Percentiles rank a stretch among this genome's conserved stretches.
Evolutionary conservation across 176 grass and related monocot species (phyloP).

Genomic region (Melocanna baccifera): DNA sequence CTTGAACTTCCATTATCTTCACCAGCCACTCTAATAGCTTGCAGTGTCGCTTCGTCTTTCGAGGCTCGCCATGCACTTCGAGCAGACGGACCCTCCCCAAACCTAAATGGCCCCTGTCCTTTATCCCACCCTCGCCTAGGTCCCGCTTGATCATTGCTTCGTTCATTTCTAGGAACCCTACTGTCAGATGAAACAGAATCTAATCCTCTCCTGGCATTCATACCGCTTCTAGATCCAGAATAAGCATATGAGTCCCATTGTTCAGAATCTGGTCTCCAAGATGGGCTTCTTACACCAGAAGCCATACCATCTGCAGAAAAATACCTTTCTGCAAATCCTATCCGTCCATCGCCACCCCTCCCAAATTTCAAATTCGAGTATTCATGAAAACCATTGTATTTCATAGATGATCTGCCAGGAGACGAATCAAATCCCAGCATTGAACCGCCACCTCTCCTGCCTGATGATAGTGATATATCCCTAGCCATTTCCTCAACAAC

Average conservation of each 20-base stretch:
- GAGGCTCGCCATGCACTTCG: conserved; percentile 96
- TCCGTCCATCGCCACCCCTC: conserved; percentile 54
- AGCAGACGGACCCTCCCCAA: conserved; percentile 95
- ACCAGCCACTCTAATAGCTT: conserved; percentile 92
- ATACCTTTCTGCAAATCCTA: conserved; percentile 64
- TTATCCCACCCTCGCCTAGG: conserved; percentile 80
- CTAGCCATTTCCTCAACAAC: conserved; percentile 92
- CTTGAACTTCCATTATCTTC: conserved; percentile 86
- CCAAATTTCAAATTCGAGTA: conserved; percentile 77
- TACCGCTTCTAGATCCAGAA: conserved; percentile 53
- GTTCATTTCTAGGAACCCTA: conserved; percentile 49
- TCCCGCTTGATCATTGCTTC: conserved; percentile 46
- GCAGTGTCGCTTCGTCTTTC: conserved; percentile 93
- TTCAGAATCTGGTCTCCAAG: conserved; percentile 87
- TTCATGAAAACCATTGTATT: conserved; percentile 82
- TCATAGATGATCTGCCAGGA: conserved; percentile 72
- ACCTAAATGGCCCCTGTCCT: conserved; percentile 68
- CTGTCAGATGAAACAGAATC: conserved; percentile 59
- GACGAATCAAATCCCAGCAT: conserved; percentile 62
- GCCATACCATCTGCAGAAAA: conserved; percentile 52
- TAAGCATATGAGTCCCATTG: conserved; percentile 65
- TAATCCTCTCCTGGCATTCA: conserved; percentile 63
- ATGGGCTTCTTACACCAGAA: conserved; percentile 55
- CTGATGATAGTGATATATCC: conserved; percentile 75
- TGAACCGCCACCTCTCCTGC: conserved; percentile 65